A percentile compares a stretch with the other conserved stretches of the same genome.
Evolutionary conservation across 257 asterid species (phyloP).

Genomic region (Fraxinus americana): DNA sequence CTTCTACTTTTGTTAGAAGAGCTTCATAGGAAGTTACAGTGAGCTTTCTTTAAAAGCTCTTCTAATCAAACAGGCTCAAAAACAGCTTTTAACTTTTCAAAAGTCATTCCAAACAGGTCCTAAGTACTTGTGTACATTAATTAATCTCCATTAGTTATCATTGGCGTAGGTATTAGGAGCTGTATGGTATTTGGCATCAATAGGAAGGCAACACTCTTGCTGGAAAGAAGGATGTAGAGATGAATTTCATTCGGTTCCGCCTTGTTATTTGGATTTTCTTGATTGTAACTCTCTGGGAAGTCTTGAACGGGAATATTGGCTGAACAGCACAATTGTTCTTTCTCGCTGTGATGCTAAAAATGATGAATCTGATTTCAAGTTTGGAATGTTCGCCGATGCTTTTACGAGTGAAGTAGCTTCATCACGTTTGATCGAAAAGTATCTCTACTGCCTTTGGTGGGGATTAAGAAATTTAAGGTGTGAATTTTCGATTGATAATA

Average conservation of each 20-base stretch:
- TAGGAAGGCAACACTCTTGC: slow-evolving; percentile 85
- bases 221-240: slow-evolving; percentile 63
- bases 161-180: slow-evolving; percentile 75
- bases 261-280: slow-evolving; percentile 54
- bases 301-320: slow-evolving; percentile 53
- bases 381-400: slow-evolving; percentile 96
- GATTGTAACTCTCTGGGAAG: slow-evolving; percentile 46
- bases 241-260: slow-evolving; percentile 46
- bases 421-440: slow-evolving; percentile 64
- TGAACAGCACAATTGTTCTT: slow-evolving; percentile 57
- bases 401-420: slow-evolving; percentile 81
- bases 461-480: slow-evolving; percentile 94
- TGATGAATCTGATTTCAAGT: slow-evolving; percentile 79
- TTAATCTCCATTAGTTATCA: slow-evolving; percentile 5
- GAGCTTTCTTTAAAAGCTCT: no score
- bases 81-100: no score
- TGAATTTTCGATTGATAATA: slow-evolving; percentile 7
- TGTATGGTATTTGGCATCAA: slow-evolving; percentile 88
- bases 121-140: background rate
- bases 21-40: no score
- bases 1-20: no score
- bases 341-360: slow-evolving; percentile 68
- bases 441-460: slow-evolving; percentile 97
- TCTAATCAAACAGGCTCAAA: no score
- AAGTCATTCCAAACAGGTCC: no score